These are phyloP conservation scores for Coprinellus aureogranulatus DNA, from an alignment of 768 basidiomycete genomes.

Conservation along the genomic window DNA sequence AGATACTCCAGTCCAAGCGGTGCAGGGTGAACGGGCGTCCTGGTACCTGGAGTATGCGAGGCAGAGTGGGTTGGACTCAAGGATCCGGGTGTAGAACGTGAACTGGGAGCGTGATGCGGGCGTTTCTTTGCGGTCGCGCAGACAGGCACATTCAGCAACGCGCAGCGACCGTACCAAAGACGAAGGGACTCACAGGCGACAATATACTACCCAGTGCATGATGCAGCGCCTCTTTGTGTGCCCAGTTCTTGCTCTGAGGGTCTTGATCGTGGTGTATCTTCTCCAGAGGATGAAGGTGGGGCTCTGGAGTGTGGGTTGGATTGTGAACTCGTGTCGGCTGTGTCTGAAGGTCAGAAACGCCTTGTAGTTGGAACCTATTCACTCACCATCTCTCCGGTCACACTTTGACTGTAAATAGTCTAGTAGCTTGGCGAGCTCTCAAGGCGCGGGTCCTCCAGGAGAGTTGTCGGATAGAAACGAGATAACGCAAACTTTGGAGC, in stretches of 20 bases:
- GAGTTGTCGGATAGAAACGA: too few species aligned
- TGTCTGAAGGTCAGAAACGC: background rate
- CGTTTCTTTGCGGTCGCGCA: conserved; percentile 43
- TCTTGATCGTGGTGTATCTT: conserved; percentile 1
- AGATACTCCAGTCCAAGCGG: conserved; percentile 24
- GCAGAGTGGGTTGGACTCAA: conserved; percentile 42
- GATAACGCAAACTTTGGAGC: too few species aligned
- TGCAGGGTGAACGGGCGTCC: conserved; percentile 16
- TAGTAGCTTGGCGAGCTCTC: too few species aligned
- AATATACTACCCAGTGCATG: conserved; percentile 62
- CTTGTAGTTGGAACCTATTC: too few species aligned
- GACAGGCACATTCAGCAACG: conserved; percentile 4
- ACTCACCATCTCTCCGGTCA: too few species aligned
- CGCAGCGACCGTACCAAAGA: too few species aligned
- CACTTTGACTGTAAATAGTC: too few species aligned
- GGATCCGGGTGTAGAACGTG: conserved; percentile 50
- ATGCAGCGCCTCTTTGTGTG: conserved; percentile 48
- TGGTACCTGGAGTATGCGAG: conserved; percentile 27
- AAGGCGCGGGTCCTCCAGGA: too few species aligned
- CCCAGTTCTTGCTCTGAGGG: conserved; percentile 3
- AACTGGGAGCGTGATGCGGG: too few species aligned
- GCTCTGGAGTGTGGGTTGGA: background rate
- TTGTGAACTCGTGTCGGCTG: conserved; percentile 1
- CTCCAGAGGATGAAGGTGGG: background rate
- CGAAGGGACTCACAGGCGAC: conserved; percentile 46